Base-by-base conservation (phyloP, 176 grass and related monocot genomes). In the Oryza meridionalis region DNA sequence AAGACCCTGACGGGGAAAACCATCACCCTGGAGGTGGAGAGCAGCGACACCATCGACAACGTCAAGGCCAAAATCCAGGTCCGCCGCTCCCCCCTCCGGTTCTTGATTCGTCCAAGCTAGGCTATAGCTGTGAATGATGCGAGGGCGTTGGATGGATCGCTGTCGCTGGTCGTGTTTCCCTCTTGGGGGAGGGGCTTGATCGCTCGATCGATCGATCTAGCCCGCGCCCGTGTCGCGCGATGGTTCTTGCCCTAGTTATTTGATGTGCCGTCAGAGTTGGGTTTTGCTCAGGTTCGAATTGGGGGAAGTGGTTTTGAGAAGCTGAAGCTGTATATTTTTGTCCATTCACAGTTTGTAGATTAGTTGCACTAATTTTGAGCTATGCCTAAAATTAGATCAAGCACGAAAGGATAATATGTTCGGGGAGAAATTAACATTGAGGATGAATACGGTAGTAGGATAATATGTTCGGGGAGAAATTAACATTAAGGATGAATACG, bases 1-100 rank as follows among this genome's bases (percentile, higher is more conserved):
- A 94, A 91, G 91, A 92, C 95, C 61, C 87, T 94, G 69, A 94
- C 90, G 26, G 92, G 95, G 78, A 91, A 90, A 92, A 97, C 92
- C 77, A 94, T 92, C 90, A 97, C 95, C 71, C 95, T 97, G 75
- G 88, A 97, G 86, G 95, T 94, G 40, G 95, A 97, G 95, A 92
- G 84, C 82, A 97, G 95, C 95, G 88, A 97, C 88, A 94, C 95
- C 86, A 86, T 97, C 78, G 95, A 97, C 68, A 91, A 94, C 89
- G 90, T 94, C 70, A 97, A 97, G 82, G 84, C 90, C 74, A 94
- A 92, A 88, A 97, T 97, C 79, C 95, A 94, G 90, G 94, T 89
- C 19, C 19, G 70, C 65, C 11, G n/a, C n/a, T n/a, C 0, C 5
- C 27, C 49, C 45, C 4, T 76, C 15, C 32, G 1, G 17, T 59